Percentiles rank a stretch among this genome's conserved stretches.
These are phyloP conservation scores for Neocallimastix lanati DNA, from an alignment of 192 early-diverging fungal genomes.

Conservation along the genomic window DNA sequence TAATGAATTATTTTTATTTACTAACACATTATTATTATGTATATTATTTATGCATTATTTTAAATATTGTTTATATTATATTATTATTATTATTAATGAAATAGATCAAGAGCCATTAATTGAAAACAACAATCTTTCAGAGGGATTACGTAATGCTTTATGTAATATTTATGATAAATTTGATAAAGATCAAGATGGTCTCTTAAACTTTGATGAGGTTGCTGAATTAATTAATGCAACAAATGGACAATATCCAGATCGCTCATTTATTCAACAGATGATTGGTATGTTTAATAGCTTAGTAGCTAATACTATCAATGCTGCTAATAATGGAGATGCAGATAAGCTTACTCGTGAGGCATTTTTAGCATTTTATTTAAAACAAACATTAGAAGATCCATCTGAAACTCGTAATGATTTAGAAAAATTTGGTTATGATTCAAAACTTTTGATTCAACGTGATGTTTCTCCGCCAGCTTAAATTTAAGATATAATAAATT, in stretches of 20 bases:
- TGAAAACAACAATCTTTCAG: not conserved
- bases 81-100: not conserved
- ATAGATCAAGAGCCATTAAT: not conserved
- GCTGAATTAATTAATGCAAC: not conserved
- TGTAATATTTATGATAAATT: not conserved
- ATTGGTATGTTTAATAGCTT: not conserved
- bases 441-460: not conserved
- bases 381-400: not conserved
- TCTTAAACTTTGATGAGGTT: not conserved
- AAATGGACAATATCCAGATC: not conserved
- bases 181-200: not conserved
- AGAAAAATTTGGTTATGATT: not conserved
- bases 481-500: too few relatives aligned
- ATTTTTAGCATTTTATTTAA: not conserved
- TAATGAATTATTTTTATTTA: too few relatives aligned
- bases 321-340: not conserved
- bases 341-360: not conserved
- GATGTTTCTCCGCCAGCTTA: not conserved
- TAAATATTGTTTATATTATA: too few relatives aligned
- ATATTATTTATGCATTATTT: too few relatives aligned
- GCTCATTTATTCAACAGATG: not conserved
- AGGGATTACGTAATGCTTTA: not conserved
- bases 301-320: not conserved
- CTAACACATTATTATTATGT: too few relatives aligned
- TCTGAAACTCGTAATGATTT: not conserved